A percentile compares a stretch with the other conserved stretches of the same genome.
phyloP scores from a whole-genome alignment of 1,284 basidiomycete genomes.

The Anthracocystis walkeri region DNA sequence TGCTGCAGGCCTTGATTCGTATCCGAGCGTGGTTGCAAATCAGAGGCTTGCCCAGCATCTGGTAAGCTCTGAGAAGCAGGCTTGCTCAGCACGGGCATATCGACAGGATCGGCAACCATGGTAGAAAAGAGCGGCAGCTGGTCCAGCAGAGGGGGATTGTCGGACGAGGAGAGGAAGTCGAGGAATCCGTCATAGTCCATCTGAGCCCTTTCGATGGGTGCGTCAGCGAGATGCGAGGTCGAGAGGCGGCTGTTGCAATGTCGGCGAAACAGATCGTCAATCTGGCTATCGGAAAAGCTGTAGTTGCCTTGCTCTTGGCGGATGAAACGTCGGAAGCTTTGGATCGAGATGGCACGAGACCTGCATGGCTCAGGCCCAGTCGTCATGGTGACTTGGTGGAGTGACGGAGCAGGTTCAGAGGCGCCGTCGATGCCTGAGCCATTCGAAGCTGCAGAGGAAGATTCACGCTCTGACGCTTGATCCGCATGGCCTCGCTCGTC shows the following conservation, averaged over 20 bases:
- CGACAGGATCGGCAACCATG: constrained; percentile 35
- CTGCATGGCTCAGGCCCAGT: constrained; percentile 22
- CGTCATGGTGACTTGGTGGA: background rate
- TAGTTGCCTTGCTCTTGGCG: constrained; percentile 57
- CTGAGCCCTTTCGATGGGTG: constrained; percentile 12
- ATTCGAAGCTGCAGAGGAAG: background rate
- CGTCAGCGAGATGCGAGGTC: constrained; percentile 9
- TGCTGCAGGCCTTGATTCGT: constrained; percentile 11
- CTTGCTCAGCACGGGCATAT: constrained; percentile 18
- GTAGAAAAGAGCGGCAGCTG: constrained; percentile 45
- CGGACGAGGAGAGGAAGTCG: constrained; percentile 60
- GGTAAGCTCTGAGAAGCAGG: background rate
- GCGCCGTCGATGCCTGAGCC: background rate
- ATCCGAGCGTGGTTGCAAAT: constrained; percentile 5
- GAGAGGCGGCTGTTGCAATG: constrained; percentile 46
- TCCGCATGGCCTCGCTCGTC: background rate
- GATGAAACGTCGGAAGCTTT: constrained; percentile 52
- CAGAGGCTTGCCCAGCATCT: constrained; percentile 1
- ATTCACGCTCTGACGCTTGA: background rate
- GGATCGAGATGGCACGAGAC: constrained; percentile 35
- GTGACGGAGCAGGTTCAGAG: constrained; percentile 14
- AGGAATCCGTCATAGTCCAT: constrained; percentile 61
- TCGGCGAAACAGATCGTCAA: constrained; percentile 39
- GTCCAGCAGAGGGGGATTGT: constrained; percentile 59
- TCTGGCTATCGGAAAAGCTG: constrained; percentile 30